phyloP scores from a whole-genome alignment of 345 rosid species.

The Euphorbia pulcherrima region DNA sequence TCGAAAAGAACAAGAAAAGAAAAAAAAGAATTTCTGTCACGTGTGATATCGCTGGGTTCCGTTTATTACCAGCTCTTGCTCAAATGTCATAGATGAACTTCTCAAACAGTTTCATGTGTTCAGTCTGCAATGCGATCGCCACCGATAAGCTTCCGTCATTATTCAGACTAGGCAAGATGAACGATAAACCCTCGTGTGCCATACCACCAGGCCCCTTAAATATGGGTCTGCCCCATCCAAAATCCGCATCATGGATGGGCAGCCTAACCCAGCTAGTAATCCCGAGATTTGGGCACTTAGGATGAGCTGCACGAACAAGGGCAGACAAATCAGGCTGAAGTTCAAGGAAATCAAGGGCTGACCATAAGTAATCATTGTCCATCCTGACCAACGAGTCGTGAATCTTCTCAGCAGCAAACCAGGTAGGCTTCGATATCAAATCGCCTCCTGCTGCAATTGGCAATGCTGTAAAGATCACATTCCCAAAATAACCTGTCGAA shows the following conservation, averaged over 20 bases:
- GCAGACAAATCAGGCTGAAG: constrained; percentile 78
- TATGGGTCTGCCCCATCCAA: constrained; percentile 92
- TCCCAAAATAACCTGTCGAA: constrained; percentile 88
- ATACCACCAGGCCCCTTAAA: constrained; percentile 93
- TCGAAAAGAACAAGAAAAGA: not conserved
- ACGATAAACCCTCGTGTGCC: constrained; percentile 73
- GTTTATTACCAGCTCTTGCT: constrained; percentile 7
- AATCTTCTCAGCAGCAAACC: constrained; percentile 75
- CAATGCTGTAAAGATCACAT: constrained; percentile 83
- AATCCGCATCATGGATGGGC: constrained; percentile 87
- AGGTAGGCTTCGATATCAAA: constrained; percentile 64
- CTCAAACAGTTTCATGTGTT: constrained; percentile 75
- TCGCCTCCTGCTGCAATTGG: constrained; percentile 71
- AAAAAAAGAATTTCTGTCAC: not conserved
- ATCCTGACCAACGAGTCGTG: constrained; percentile 74
- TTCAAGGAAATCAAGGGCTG: constrained; percentile 92
- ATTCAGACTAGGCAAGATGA: constrained; percentile 66
- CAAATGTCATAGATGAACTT: constrained; percentile 49
- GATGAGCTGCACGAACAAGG: constrained; percentile 75
- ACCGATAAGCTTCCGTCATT: constrained; percentile 76
- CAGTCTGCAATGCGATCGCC: constrained; percentile 68
- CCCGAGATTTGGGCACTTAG: constrained; percentile 81
- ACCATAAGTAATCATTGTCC: constrained; percentile 80
- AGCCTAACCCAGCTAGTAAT: constrained; percentile 85
- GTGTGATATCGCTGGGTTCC: not conserved